phyloP scores from a whole-genome alignment of 768 basidiomycete genomes.

The Pulveroboletus sp. region DNA sequence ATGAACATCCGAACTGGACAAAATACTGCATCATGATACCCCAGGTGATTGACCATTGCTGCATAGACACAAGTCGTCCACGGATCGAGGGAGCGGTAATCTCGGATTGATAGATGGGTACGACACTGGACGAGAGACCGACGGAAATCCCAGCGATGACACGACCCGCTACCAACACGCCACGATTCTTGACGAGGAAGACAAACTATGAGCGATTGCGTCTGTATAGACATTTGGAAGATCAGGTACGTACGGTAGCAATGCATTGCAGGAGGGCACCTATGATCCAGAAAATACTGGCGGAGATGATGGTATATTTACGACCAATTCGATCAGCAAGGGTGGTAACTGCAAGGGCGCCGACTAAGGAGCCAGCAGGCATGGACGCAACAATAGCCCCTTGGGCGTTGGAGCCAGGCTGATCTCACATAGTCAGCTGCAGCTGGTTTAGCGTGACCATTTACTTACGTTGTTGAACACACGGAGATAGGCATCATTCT shows the following conservation, averaged over 20 bases:
- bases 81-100: constrained; percentile 68
- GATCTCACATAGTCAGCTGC: constrained; percentile 4
- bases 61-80: constrained; percentile 69
- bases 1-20: constrained; percentile 68
- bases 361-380: constrained; percentile 67
- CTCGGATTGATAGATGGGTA: constrained; percentile 74
- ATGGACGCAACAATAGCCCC: constrained; percentile 76
- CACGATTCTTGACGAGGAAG: constrained; percentile 45
- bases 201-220: background rate
- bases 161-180: constrained; percentile 71
- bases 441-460: background rate
- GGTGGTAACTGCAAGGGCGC: constrained; percentile 56
- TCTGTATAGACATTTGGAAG: background rate
- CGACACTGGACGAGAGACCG: constrained; percentile 59
- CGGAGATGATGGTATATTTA: constrained; percentile 60
- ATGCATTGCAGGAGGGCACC: constrained; percentile 72
- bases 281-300: constrained; percentile 67
- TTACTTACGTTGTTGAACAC: constrained; percentile 24
- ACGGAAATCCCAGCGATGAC: constrained; percentile 65
- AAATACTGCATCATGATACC: constrained; percentile 75
- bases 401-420: constrained; percentile 52
- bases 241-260: constrained; percentile 32
- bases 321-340: constrained; percentile 65
- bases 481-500: constrained; percentile 26
- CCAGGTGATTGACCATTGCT: constrained; percentile 81